These are phyloP conservation scores for Phytophthora rubi DNA, from an alignment of 352 stramenopile species.

Conservation along the genomic window DNA sequence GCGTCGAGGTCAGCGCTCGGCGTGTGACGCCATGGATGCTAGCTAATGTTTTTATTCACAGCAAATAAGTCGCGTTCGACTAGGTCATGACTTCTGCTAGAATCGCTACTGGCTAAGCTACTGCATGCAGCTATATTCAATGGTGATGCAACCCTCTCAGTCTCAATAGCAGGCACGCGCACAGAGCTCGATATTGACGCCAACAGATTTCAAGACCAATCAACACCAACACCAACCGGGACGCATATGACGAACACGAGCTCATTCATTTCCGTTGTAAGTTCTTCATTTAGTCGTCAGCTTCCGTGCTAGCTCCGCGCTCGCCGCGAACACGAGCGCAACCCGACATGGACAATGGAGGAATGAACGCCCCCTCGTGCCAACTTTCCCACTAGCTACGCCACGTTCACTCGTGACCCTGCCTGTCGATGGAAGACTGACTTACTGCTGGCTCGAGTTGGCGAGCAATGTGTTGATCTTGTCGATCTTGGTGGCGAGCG, in stretches of 20 bases:
- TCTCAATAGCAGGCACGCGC: background rate
- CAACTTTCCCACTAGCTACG: slow-evolving; percentile 15
- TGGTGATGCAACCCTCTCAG: too few species aligned
- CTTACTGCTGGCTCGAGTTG: slow-evolving; percentile 64
- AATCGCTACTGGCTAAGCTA: too few species aligned
- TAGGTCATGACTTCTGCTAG: slow-evolving; percentile 1
- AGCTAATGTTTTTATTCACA: slow-evolving; percentile 47
- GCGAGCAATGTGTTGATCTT: slow-evolving; percentile 91
- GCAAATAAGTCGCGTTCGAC: slow-evolving; percentile 11
- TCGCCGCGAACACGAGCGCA: slow-evolving; percentile 10
- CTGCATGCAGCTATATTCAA: too few species aligned
- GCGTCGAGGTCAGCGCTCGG: slow-evolving; percentile 14
- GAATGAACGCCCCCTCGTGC: background rate
- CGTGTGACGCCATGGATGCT: slow-evolving; percentile 27
- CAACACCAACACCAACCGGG: slow-evolving; percentile 9
- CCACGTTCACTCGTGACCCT: slow-evolving; percentile 27
- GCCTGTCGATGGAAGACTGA: slow-evolving; percentile 13
- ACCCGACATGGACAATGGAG: slow-evolving; percentile 5
- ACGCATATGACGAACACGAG: slow-evolving; percentile 25
- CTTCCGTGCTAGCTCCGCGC: slow-evolving; percentile 21
- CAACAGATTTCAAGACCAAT: background rate
- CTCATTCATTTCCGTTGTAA: slow-evolving; percentile 37
- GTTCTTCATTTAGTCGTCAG: slow-evolving; percentile 37
- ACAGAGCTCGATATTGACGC: background rate
- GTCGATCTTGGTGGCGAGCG: slow-evolving; percentile 95